Evolutionary conservation across 139 green algal genomes (phyloP), one percentile per base, ranked within the genome.

Genomic region (Nannochloris sp.): DNA sequence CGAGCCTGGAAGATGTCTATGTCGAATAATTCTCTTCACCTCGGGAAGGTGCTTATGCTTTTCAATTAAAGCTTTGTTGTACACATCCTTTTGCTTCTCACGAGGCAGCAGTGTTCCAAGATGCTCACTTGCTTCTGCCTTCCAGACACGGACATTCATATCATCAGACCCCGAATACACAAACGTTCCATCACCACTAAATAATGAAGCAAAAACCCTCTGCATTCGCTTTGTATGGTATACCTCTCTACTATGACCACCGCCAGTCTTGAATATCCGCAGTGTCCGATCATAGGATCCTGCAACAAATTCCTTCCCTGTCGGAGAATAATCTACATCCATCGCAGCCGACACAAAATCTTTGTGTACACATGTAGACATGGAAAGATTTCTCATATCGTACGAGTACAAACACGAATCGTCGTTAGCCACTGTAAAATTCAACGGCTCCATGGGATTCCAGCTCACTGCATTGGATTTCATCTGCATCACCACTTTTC

Each of bases 391-490:
- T 34, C 93, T 85, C 90, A 99, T 98, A 81, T 99, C 93, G 54
- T 91, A 99, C 1, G 83, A 93, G 74, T 99, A 99, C 44, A 95
- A 76, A 73, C 81, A 87, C 79, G 83, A 93, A 79, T 99, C 94
- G 75, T 99, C 93, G 65, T 87, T 95, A 29, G 90, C 93, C 9
- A 77, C 81, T 19, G 84, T 94, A 76, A 99, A 98, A 83, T 98
- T 98, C 78, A 99, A 94, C 2, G 93, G 75, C 73, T 98, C 93
- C 81, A 95, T 90, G 1, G 93, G 93, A 73, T 99, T 98, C 92
- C 93, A 99, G 0, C 80, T 81, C 21, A 98, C 55, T 5, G 83
- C 82, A 57, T 99, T 99, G 62, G 60, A 80, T 37, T 81, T 83
- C 16, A 87, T 97, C 75, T 96, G 83, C 81, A 94, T 95, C 46